Evolutionary conservation across 2,329 filamentous ascomycete genomes (phyloP).

Genomic region (Trichoderma guizhouense): DNA sequence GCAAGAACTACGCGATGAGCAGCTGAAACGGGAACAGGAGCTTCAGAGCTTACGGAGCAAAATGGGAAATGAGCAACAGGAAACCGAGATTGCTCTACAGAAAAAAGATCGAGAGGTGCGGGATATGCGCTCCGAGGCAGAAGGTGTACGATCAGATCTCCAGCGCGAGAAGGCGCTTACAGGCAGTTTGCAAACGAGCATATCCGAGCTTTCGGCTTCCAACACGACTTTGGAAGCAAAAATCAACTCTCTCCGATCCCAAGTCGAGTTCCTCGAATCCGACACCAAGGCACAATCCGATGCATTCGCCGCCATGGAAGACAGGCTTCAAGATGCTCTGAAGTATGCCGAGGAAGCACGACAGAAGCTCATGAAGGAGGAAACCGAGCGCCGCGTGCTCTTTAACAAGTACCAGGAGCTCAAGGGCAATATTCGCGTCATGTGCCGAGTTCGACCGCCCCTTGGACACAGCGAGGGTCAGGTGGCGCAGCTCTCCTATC

Average conservation of each 20-base stretch:
- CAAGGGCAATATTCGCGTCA: slow-evolving; percentile 97
- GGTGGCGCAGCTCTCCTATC: slow-evolving; percentile 72
- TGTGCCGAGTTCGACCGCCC: slow-evolving; percentile 87
- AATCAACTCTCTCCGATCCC: slow-evolving; percentile 71
- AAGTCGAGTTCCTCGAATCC: slow-evolving; percentile 85
- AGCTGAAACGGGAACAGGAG: slow-evolving; percentile 55
- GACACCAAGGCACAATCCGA: slow-evolving; percentile 86
- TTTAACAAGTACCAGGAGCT: slow-evolving; percentile 98
- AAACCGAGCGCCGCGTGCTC: slow-evolving; percentile 82
- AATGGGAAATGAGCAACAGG: slow-evolving; percentile 50
- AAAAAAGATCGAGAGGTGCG: slow-evolving; percentile 55
- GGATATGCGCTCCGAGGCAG: slow-evolving; percentile 42
- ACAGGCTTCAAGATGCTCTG: slow-evolving; percentile 74
- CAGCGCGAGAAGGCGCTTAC: slow-evolving; percentile 64
- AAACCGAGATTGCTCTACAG: slow-evolving; percentile 45
- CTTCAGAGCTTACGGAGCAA: slow-evolving; percentile 60
- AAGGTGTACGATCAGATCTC: slow-evolving; percentile 48
- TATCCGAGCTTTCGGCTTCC: slow-evolving; percentile 58
- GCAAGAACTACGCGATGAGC: slow-evolving; percentile 64
- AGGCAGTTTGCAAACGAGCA: slow-evolving; percentile 46
- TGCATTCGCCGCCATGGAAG: slow-evolving; percentile 77
- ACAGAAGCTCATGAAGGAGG: slow-evolving; percentile 84
- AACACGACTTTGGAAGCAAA: slow-evolving; percentile 69
- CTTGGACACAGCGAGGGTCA: slow-evolving; percentile 58
- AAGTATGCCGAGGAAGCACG: slow-evolving; percentile 66